phyloP scores from a whole-genome alignment of 495 filamentous ascomycete species.

The Durotheca rogersii region DNA sequence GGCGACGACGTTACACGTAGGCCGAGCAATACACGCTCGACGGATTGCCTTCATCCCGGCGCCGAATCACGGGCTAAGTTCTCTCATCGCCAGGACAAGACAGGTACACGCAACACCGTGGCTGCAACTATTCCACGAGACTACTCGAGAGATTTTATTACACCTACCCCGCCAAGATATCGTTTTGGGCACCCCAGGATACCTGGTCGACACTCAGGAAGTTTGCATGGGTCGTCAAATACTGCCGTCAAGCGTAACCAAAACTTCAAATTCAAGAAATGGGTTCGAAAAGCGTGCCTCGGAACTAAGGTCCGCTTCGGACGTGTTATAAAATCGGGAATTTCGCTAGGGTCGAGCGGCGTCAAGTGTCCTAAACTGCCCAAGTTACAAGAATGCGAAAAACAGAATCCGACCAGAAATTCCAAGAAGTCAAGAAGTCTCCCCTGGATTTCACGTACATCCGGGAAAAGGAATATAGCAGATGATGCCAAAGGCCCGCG shows the following conservation, averaged over 20 bases:
- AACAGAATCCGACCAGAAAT: background rate
- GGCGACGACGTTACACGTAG: constrained; percentile 8
- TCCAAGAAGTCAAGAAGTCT: constrained; percentile 2
- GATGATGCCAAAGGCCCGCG: background rate
- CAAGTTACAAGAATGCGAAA: constrained; percentile 7
- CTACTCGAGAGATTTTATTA: background rate
- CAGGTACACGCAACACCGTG: constrained; percentile 16
- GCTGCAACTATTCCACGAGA: constrained; percentile 9
- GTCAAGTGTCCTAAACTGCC: constrained; percentile 8
- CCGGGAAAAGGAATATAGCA: background rate
- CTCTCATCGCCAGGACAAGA: constrained; percentile 2
- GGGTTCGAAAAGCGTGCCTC: constrained; percentile 28
- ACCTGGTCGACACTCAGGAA: constrained; percentile 1
- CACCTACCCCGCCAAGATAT: background rate
- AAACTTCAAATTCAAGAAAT: constrained; percentile 27
- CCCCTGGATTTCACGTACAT: background rate
- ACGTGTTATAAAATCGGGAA: constrained; percentile 12
- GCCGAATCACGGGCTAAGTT: constrained; percentile 7
- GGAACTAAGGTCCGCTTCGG: constrained; percentile 29
- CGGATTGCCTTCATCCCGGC: constrained; percentile 19
- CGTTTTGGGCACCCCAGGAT: background rate
- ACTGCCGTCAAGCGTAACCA: constrained; percentile 23
- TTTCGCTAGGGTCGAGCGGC: background rate
- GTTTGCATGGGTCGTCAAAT: constrained; percentile 15
- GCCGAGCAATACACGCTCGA: constrained; percentile 14